Evolutionary conservation across 192 early-diverging fungal species (phyloP).

Genomic region (Coemansia sp.): DNA sequence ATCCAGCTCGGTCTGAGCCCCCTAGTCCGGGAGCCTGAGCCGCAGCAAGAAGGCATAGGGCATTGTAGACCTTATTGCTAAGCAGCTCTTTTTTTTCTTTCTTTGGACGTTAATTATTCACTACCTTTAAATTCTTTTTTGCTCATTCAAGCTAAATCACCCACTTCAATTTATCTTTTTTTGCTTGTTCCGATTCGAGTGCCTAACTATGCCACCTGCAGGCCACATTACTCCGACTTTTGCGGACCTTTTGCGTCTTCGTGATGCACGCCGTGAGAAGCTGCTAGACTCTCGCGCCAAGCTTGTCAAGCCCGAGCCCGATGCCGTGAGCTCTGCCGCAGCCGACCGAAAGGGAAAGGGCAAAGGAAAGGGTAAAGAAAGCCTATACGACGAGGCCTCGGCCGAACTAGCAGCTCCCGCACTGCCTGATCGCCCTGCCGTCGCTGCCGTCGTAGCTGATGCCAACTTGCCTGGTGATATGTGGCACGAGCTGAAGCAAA

Average conservation of each 20-base stretch:
- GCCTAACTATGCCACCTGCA: background rate
- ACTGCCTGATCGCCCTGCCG: background rate
- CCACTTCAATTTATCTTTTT: background rate
- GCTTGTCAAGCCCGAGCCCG: background rate
- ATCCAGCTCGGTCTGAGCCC: background rate
- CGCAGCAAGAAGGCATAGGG: background rate
- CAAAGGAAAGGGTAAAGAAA: conserved; percentile 36
- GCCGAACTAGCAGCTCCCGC: background rate
- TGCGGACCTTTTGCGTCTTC: conserved; percentile 48
- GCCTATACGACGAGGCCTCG: background rate
- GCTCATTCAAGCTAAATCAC: background rate
- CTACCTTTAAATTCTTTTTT: background rate
- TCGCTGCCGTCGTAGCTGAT: background rate
- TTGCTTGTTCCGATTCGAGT: background rate
- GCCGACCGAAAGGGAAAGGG: conserved; percentile 23
- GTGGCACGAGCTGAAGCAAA: conserved; percentile 27
- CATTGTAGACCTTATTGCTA: background rate
- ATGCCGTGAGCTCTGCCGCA: background rate
- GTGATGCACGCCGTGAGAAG: conserved; percentile 48
- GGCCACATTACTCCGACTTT: conserved; percentile 30
- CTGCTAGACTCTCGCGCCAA: conserved; percentile 45
- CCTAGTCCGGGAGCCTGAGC: background rate
- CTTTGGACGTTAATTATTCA: background rate
- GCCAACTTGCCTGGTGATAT: background rate
- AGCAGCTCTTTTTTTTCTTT: background rate